A percentile compares a stretch with the other conserved stretches of the same genome.
phyloP scores from a whole-genome alignment of 2,329 filamentous ascomycete species.

The Phyllosticta ampelicida region DNA sequence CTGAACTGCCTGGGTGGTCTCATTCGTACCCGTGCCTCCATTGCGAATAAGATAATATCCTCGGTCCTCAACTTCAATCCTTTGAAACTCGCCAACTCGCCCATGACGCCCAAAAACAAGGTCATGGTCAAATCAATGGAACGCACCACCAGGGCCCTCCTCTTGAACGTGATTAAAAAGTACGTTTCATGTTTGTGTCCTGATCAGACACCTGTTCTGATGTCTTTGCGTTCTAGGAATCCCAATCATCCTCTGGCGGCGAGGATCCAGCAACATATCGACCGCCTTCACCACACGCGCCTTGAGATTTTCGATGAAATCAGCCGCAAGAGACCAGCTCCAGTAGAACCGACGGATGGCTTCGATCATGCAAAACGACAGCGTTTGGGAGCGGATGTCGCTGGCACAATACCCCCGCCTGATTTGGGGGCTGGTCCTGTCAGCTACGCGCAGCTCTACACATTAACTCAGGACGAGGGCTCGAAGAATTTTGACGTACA shows the following conservation, averaged over 20 bases:
- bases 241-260: slow-evolving; percentile 63
- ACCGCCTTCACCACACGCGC: slow-evolving; percentile 68
- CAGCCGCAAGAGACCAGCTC: slow-evolving; percentile 64
- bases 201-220: not conserved
- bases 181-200: slow-evolving; percentile 29
- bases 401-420: slow-evolving; percentile 21
- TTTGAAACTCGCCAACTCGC: slow-evolving; percentile 63
- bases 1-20: slow-evolving; percentile 78
- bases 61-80: slow-evolving; percentile 88
- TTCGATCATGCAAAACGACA: slow-evolving; percentile 74
- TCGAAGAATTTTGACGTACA: slow-evolving; percentile 75
- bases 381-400: slow-evolving; percentile 48
- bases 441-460: slow-evolving; percentile 75
- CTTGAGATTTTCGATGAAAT: slow-evolving; percentile 70
- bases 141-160: slow-evolving; percentile 73
- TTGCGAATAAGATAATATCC: slow-evolving; percentile 75
- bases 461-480: slow-evolving; percentile 64
- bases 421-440: slow-evolving; percentile 61
- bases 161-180: slow-evolving; percentile 75
- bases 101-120: slow-evolving; percentile 66
- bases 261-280: slow-evolving; percentile 79
- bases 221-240: slow-evolving; percentile 44
- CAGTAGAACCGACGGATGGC: slow-evolving; percentile 59
- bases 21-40: slow-evolving; percentile 68
- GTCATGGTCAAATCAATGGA: slow-evolving; percentile 90